Conservation (phyloP, 345 rosid species). For the Citrus cavaleriei region DNA sequence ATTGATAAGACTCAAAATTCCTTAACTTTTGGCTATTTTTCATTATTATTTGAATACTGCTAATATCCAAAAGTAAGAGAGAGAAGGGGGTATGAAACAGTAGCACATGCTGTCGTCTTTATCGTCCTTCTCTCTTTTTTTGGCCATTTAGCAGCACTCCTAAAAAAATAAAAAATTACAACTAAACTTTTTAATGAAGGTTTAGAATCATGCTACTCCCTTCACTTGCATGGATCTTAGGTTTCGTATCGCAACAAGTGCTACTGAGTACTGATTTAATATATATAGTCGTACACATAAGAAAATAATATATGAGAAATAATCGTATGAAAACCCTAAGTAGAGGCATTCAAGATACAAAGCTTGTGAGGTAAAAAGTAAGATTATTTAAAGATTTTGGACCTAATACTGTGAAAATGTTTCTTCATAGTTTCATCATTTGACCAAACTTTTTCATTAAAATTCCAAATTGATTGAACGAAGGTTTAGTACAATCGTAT, state of each 20-base stretch:
- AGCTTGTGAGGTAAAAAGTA: not conserved
- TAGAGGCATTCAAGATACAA: not conserved
- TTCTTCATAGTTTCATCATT: not conserved
- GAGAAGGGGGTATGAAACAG: rapidly evolving
- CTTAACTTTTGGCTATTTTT: too few species aligned
- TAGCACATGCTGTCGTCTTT: too few species aligned
- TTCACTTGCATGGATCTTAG: not conserved
- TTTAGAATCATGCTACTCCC: not conserved
- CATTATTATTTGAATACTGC: too few species aligned
- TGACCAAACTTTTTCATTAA: not conserved
- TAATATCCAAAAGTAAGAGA: too few species aligned
- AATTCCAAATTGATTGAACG: not conserved
- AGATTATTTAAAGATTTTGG: not conserved
- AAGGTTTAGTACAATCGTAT: not conserved
- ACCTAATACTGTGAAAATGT: not conserved
- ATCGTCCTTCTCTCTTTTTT: too few species aligned
- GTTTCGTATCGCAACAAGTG: not conserved
- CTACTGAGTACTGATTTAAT: too few species aligned
- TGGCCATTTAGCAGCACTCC: too few species aligned
- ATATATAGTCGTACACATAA: too few species aligned
- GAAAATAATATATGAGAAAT: not conserved
- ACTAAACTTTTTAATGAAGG: not conserved
- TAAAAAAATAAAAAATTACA: not conserved
- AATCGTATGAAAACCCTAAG: not conserved
- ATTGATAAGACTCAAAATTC: too few species aligned